These are phyloP conservation scores for Phytophthora gonapodyides DNA, from an alignment of 352 stramenopile genomes.

Conservation along the genomic window DNA sequence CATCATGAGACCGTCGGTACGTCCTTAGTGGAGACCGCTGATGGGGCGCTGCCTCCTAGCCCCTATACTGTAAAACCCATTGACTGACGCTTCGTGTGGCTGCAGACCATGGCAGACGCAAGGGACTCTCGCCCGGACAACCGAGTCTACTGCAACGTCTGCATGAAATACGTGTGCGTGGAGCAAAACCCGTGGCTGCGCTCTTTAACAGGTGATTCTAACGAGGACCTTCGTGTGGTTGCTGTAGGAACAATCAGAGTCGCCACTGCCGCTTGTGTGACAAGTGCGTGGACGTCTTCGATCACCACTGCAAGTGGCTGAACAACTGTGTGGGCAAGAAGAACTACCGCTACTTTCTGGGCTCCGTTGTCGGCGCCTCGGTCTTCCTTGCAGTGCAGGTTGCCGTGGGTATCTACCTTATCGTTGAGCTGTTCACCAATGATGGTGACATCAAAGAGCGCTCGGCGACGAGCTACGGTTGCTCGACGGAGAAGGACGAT, in stretches of 20 bases:
- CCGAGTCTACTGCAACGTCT: constrained; percentile 88
- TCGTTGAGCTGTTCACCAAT: constrained; percentile 56
- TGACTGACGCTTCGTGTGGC: constrained; percentile 5
- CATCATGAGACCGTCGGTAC: constrained; percentile 62
- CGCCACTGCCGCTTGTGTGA: constrained; percentile 96
- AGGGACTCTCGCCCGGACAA: constrained; percentile 43
- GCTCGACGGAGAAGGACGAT: constrained; percentile 47
- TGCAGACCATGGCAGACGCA: constrained; percentile 38
- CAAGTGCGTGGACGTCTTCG: constrained; percentile 96
- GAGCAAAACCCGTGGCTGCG: no score
- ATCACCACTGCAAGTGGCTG: constrained; percentile 98
- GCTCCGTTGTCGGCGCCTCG: constrained; percentile 68
- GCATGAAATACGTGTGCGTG: constrained; percentile 87
- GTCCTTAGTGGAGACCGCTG: constrained; percentile 3
- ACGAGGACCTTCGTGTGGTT: constrained; percentile 1
- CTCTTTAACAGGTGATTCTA: not conserved
- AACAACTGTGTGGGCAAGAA: constrained; percentile 96
- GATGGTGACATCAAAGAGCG: constrained; percentile 43
- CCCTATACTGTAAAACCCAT: no score
- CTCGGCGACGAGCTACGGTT: constrained; percentile 73
- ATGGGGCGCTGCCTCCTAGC: no score
- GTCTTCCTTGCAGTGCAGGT: constrained; percentile 74
- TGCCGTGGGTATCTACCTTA: constrained; percentile 63
- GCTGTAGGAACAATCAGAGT: constrained; percentile 78
- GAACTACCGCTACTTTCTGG: constrained; percentile 85